Evolutionary conservation across 1,284 basidiomycete genomes (phyloP).

Genomic region (Filobasidium uniguttulatum): DNA sequence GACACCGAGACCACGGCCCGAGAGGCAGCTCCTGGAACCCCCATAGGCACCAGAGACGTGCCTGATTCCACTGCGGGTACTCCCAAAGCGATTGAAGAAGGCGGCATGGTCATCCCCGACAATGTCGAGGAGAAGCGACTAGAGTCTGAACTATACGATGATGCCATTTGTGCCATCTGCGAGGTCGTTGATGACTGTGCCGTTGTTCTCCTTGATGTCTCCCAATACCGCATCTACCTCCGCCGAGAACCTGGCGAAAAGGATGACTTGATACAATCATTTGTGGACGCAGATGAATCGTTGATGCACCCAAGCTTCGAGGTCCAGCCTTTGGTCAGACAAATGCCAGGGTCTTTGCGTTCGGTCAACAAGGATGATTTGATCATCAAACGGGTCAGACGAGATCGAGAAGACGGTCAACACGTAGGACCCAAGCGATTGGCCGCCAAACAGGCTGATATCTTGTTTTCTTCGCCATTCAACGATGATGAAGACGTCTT

Average conservation of each 20-base stretch:
- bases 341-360: background rate
- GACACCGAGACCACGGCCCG: background rate
- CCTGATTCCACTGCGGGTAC: background rate
- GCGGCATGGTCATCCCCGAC: background rate
- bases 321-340: background rate
- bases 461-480: conserved; percentile 2
- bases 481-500: conserved; percentile 9
- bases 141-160: conserved; percentile 2
- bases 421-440: background rate
- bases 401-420: background rate
- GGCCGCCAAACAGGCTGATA: conserved; percentile 2
- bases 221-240: conserved; percentile 6
- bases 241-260: background rate
- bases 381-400: conserved; percentile 4
- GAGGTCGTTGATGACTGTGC: conserved; percentile 6
- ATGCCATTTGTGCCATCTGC: conserved; percentile 8
- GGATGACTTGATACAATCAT: conserved; percentile 1
- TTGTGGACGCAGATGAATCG: background rate
- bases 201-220: conserved; percentile 4
- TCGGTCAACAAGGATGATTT: conserved; percentile 1
- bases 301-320: background rate
- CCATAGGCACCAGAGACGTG: background rate
- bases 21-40: background rate
- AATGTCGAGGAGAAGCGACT: background rate
- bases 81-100: background rate